phyloP scores from a whole-genome alignment of 805 yeast species.

The Metschnikowia sp. region DNA sequence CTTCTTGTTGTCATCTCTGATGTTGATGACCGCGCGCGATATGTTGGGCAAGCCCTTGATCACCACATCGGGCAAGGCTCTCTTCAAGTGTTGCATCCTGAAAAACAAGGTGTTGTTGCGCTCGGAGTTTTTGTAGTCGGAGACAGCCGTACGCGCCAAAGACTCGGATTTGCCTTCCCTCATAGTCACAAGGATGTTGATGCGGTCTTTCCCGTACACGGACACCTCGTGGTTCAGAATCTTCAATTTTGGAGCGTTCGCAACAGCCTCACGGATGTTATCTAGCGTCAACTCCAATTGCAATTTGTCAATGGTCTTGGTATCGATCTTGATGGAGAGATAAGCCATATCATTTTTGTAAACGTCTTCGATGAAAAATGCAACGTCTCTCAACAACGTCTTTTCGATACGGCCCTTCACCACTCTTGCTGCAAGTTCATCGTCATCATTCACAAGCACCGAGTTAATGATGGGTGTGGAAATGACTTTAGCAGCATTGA shows the following conservation, averaged over 20 bases:
- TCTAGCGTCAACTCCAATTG: slow-evolving; percentile 87
- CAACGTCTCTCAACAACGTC: slow-evolving; percentile 81
- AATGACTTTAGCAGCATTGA: slow-evolving; percentile 91
- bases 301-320: slow-evolving; percentile 78
- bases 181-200: slow-evolving; percentile 58
- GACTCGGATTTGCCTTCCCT: slow-evolving; percentile 36
- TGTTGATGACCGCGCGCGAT: slow-evolving; percentile 94
- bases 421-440: slow-evolving; percentile 97
- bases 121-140: slow-evolving; percentile 37
- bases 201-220: slow-evolving; percentile 59
- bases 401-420: slow-evolving; percentile 97
- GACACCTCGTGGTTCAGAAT: slow-evolving; percentile 70
- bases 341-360: slow-evolving; percentile 76
- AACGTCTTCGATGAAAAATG: slow-evolving; percentile 89
- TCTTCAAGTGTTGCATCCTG: slow-evolving; percentile 83
- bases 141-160: slow-evolving; percentile 28
- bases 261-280: slow-evolving; percentile 80
- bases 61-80: slow-evolving; percentile 81
- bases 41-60: slow-evolving; percentile 92
- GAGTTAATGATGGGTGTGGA: slow-evolving; percentile 97
- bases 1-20: slow-evolving; percentile 78
- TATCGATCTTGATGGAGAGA: slow-evolving; percentile 77
- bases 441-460: slow-evolving; percentile 84
- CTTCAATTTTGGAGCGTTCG: slow-evolving; percentile 84
- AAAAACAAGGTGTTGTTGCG: slow-evolving; percentile 60